Conservation (phyloP, 2,329 filamentous ascomycete genomes). For the Helicocarpus griseus region DNA sequence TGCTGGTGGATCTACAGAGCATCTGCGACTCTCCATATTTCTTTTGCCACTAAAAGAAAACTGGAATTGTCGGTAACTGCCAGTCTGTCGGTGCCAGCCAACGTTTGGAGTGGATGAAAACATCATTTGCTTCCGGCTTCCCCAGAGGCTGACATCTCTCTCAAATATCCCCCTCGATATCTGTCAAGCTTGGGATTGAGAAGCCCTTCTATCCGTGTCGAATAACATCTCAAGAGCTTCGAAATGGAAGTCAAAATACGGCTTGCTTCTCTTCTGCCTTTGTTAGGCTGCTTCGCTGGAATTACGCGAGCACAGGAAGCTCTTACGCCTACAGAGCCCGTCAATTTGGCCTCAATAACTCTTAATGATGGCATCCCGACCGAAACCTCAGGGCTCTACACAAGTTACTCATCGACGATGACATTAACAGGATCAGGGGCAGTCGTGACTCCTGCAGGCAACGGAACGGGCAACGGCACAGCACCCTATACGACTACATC, state of each 20-base stretch:
- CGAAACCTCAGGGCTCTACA: slow-evolving; percentile 16
- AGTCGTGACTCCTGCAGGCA: slow-evolving; percentile 13
- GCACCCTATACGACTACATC: slow-evolving; percentile 22
- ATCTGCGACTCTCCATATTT: neutral
- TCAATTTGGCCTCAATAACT: neutral
- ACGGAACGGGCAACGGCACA: slow-evolving; percentile 18
- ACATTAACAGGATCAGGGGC: slow-evolving; percentile 18
- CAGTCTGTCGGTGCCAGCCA: neutral
- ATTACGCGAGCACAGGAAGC: slow-evolving; percentile 8
- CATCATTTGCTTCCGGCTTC: neutral
- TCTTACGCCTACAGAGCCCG: neutral
- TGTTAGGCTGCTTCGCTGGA: neutral
- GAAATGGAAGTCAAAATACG: neutral
- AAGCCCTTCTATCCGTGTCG: neutral
- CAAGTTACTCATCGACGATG: slow-evolving; percentile 17
- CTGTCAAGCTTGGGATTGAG: neutral
- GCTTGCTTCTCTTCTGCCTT: neutral
- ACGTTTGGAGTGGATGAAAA: neutral
- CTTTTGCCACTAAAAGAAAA: neutral
- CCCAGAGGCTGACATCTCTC: neutral
- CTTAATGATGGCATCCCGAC: slow-evolving; percentile 5
- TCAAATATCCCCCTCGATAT: too few species aligned
- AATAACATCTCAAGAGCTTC: neutral
- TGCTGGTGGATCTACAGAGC: neutral
- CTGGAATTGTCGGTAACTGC: neutral